Conservation (phyloP, 2,329 filamentous ascomycete genomes). For the Colletotrichum kahawae region DNA sequence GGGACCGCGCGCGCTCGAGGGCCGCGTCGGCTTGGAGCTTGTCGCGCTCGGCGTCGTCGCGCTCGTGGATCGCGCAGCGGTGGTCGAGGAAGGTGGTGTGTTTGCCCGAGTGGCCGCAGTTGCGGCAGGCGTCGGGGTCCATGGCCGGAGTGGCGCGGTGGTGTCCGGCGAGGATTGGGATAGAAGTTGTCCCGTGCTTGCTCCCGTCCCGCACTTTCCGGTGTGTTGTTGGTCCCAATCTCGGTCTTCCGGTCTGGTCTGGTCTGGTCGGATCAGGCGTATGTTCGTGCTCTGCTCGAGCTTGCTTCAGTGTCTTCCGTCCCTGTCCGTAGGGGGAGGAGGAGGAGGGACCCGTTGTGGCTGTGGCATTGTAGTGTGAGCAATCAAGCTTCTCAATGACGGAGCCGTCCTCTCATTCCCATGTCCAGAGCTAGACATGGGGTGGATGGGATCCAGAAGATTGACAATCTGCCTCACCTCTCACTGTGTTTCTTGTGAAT, state of each 20-base stretch:
- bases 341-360: neutral
- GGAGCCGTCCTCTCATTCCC: neutral
- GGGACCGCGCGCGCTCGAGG: conserved; percentile 7
- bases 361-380: neutral
- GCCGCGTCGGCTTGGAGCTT: conserved; percentile 17
- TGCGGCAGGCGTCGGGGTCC: conserved; percentile 17
- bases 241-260: neutral
- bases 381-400: neutral
- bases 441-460: neutral
- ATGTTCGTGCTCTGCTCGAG: neutral
- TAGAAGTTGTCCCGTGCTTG: neutral
- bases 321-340: neutral
- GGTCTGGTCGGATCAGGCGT: neutral
- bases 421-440: neutral
- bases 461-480: neutral
- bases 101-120: conserved; percentile 18
- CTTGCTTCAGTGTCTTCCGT: neutral
- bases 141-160: neutral
- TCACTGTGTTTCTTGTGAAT: neutral
- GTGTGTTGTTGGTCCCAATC: neutral
- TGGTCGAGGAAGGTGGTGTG: conserved; percentile 11
- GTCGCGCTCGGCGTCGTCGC: conserved; percentile 20
- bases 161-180: neutral
- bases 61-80: conserved; percentile 19
- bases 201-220: neutral